Evolutionary conservation across 139 green algal species (phyloP).

Genomic region (Chlorella sp.): DNA sequence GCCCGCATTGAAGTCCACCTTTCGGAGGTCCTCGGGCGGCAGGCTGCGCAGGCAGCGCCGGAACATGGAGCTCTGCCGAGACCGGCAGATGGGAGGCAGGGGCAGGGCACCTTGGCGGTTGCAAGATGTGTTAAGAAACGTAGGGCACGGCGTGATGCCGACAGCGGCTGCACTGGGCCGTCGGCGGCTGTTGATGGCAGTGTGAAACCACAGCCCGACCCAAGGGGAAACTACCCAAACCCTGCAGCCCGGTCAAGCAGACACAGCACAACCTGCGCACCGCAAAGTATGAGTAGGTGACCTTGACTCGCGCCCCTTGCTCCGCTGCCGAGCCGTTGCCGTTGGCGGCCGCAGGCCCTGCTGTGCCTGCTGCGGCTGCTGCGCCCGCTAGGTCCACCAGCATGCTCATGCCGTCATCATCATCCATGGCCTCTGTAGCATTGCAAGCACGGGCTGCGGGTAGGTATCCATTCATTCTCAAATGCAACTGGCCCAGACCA

Average conservation of each 20-base stretch:
- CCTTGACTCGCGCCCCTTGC: slow-evolving; percentile 16
- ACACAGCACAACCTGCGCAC: neutral
- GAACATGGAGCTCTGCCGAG: neutral
- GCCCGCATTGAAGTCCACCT: slow-evolving; percentile 9
- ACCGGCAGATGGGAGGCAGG: neutral
- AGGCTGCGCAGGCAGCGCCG: slow-evolving; percentile 1
- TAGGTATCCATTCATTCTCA: too few relatives aligned
- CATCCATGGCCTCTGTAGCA: slow-evolving; percentile 18
- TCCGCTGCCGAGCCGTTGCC: neutral
- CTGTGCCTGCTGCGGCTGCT: neutral
- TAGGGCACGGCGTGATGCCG: too few relatives aligned
- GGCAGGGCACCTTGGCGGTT: too few relatives aligned
- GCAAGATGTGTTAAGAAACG: too few relatives aligned
- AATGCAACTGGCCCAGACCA: neutral
- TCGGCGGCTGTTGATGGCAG: too few relatives aligned
- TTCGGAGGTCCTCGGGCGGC: neutral
- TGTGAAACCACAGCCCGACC: too few relatives aligned
- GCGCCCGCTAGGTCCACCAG: slow-evolving; percentile 13
- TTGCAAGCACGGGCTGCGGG: too few relatives aligned
- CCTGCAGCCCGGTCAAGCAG: too few relatives aligned
- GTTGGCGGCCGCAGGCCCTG: neutral
- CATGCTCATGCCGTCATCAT: slow-evolving; percentile 26
- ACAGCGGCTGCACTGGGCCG: too few relatives aligned
- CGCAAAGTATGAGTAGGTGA: slow-evolving; percentile 23
- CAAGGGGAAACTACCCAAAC: too few relatives aligned